Base-by-base conservation (phyloP, 495 filamentous ascomycete species). In the Aspergillus asperescens region DNA sequence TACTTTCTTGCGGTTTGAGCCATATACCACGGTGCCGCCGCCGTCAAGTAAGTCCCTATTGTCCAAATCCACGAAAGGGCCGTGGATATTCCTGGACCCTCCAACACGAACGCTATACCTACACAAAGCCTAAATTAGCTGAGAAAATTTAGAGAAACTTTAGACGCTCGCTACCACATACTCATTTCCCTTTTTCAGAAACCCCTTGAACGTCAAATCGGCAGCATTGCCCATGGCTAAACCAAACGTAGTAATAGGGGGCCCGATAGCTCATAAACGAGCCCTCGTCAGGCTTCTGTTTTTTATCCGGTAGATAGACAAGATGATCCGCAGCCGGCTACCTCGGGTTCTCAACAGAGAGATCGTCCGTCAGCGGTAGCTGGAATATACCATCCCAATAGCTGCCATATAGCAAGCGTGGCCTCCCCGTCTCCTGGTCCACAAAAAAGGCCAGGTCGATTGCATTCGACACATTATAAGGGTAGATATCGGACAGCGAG, bases 331-430 rank as follows among this genome's bases (percentile, higher is more conserved):
- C 54, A 80, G 67, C 57, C 70, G 78, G 59, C 51, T 62, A 18
- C 56, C 50, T 15, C 20, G 64, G 15, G 61, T 66, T 18, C 63
- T 72, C 10, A 34, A 71, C 28, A 46, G 62, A 71, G 61, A 63
- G 72, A 32, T 77, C 63, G 15, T 71, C 62, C 1, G 66, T 64
- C 68, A 89, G 72, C 12, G 76, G 66, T 3, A 84, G 76, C 62
- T 86, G 83, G 67, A 79, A 84, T 37, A 89, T 77, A 55, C 83
- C 81, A n/a, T 73, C 66, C 86, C 86, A 92, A 70, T 83, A 90
- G 22, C 77, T 81, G 2, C 87, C 87, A 46, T 82, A 92, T 34
- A 74, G 80, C 38, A 90, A 68, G 55, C 78, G 81, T 22, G 80
- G 77, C 6, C 69, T 62, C 12, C 72, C 71, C 8, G 71, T 68